These are phyloP conservation scores for Hypoxylon sp. DNA, from an alignment of 2,329 filamentous ascomycete species.

Conservation along the genomic window DNA sequence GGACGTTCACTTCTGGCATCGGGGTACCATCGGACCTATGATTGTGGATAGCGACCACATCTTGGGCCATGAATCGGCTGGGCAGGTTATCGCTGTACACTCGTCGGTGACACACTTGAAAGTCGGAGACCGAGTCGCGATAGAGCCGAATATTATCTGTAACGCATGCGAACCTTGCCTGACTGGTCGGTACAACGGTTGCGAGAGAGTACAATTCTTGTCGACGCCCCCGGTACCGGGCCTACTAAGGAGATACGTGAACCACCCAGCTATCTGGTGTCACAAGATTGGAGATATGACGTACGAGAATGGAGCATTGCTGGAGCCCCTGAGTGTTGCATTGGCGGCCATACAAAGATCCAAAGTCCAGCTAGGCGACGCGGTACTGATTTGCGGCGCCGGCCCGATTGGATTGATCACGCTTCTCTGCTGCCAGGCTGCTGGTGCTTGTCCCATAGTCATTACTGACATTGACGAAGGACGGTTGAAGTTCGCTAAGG, in stretches of 20 bases:
- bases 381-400: constrained; percentile 88
- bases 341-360: constrained; percentile 88
- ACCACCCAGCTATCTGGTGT: constrained; percentile 93
- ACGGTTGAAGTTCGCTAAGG: constrained; percentile 83
- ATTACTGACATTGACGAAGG: constrained; percentile 95
- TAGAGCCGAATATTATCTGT: constrained; percentile 96
- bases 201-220: constrained; percentile 83
- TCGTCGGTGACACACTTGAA: constrained; percentile 80
- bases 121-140: constrained; percentile 87
- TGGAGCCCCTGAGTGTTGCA: constrained; percentile 90
- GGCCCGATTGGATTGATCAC: constrained; percentile 94
- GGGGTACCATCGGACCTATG: constrained; percentile 95
- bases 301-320: constrained; percentile 87
- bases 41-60: constrained; percentile 89
- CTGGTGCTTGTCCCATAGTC: constrained; percentile 88
- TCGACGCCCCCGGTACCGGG: constrained; percentile 91
- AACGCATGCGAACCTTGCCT: constrained; percentile 88
- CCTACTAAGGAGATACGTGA: constrained; percentile 89
- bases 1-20: constrained; percentile 97
- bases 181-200: constrained; percentile 94
- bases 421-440: constrained; percentile 82
- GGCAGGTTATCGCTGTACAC: constrained; percentile 82
- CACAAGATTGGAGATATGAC: constrained; percentile 95
- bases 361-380: constrained; percentile 82
- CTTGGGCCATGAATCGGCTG: constrained; percentile 92